These are phyloP conservation scores for Cyphellophora europaea DNA, from an alignment of 2,329 filamentous ascomycete species.

Conservation along the genomic window DNA sequence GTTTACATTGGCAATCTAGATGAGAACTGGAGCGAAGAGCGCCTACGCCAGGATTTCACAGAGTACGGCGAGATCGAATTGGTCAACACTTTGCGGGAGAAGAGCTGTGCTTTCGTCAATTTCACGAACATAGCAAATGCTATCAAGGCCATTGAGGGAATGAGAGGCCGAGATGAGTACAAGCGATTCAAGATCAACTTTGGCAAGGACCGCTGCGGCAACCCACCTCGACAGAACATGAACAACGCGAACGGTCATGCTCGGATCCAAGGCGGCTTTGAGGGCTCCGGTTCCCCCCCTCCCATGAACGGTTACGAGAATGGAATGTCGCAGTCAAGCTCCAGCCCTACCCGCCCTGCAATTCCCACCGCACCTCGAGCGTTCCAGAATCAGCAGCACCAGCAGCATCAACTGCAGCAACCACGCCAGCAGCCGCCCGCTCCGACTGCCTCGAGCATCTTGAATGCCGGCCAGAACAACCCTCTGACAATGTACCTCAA, in stretches of 20 bases:
- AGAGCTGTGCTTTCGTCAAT: constrained; percentile 99
- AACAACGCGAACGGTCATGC: constrained; percentile 52
- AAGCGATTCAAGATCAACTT: constrained; percentile 99
- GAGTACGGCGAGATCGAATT: constrained; percentile 97
- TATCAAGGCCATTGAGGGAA: constrained; percentile 97
- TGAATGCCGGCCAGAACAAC: constrained; percentile 73
- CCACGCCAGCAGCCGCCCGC: constrained; percentile 36
- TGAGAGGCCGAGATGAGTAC: constrained; percentile 92
- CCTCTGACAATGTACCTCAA: constrained; percentile 89
- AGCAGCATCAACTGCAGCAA: constrained; percentile 21
- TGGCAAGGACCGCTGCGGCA: constrained; percentile 95
- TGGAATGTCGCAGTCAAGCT: constrained; percentile 46
- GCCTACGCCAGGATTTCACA: constrained; percentile 89
- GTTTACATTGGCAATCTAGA: constrained; percentile 98
- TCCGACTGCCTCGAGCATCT: constrained; percentile 60
- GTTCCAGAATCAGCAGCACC: constrained; percentile 48
- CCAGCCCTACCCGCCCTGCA: constrained; percentile 50
- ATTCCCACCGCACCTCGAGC: constrained; percentile 46
- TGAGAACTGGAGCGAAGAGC: constrained; percentile 94
- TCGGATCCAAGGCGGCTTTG: constrained; percentile 47
- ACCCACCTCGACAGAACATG: constrained; percentile 80
- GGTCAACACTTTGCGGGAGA: constrained; percentile 92
- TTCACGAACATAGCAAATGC: constrained; percentile 99
- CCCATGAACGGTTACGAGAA: constrained; percentile 50
- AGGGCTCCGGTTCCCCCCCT: constrained; percentile 47